These are phyloP conservation scores for Candida endomychidarum DNA, from an alignment of 805 yeast genomes.

Conservation along the genomic window DNA sequence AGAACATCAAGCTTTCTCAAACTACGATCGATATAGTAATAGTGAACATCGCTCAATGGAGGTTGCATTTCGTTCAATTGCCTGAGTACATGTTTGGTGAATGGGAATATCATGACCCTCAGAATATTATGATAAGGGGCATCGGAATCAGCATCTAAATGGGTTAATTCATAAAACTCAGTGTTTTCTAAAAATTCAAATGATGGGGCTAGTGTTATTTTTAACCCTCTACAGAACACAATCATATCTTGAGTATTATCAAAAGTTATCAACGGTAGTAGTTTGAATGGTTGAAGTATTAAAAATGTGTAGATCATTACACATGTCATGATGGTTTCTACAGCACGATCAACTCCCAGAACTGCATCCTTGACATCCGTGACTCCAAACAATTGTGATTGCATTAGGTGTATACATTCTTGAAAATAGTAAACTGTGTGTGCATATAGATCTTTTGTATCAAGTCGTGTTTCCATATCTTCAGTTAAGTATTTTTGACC, in stretches of 20 bases:
- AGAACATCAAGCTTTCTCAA: conserved; percentile 8
- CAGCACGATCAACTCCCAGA: conserved; percentile 13
- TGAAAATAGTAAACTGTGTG: conserved; percentile 25
- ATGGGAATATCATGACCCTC: not conserved
- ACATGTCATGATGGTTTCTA: conserved; percentile 21
- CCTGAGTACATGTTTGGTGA: conserved; percentile 3
- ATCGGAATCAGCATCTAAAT: not conserved
- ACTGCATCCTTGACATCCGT: not conserved
- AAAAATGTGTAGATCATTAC: conserved; percentile 25
- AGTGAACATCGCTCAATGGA: not conserved
- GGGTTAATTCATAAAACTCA: not conserved
- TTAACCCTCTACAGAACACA: conserved; percentile 20
- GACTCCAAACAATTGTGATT: conserved; percentile 8
- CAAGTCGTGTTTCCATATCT: not conserved
- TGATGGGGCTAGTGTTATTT: conserved; percentile 9
- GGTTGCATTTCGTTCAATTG: conserved; percentile 18
- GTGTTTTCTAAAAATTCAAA: conserved; percentile 9
- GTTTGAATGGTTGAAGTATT: conserved; percentile 27
- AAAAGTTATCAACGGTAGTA: conserved; percentile 25
- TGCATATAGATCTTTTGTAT: conserved; percentile 12
- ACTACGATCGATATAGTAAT: too few relatives aligned
- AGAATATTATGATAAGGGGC: not conserved
- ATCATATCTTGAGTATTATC: conserved; percentile 21
- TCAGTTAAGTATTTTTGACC: not conserved
- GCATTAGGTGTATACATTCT: conserved; percentile 17